phyloP scores from a whole-genome alignment of 768 basidiomycete species.

The Fibroporia radiculosa region DNA sequence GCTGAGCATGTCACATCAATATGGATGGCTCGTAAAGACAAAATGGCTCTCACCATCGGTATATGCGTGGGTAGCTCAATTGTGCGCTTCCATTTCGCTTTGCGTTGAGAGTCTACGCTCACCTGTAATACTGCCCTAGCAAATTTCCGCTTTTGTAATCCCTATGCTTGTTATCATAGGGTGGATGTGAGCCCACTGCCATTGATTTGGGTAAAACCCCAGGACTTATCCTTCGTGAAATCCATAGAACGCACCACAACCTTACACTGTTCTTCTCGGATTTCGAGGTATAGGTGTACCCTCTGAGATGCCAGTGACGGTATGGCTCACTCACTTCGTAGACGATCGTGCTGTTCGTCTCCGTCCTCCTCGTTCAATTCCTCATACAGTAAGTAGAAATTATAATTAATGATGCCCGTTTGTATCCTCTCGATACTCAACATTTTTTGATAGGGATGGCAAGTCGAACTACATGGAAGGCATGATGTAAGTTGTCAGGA shows the following conservation, averaged over 20 bases:
- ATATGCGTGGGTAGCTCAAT: constrained; percentile 80
- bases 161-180: constrained; percentile 84
- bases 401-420: background rate
- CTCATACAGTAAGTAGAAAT: constrained; percentile 28
- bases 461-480: constrained; percentile 93
- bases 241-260: constrained; percentile 51
- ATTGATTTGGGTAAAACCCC: constrained; percentile 8
- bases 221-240: background rate
- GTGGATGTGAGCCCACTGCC: constrained; percentile 56
- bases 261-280: constrained; percentile 79
- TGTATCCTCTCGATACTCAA: background rate
- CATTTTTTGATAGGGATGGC: constrained; percentile 46
- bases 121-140: constrained; percentile 35
- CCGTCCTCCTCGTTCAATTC: constrained; percentile 82
- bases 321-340: constrained; percentile 21
- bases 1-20: constrained; percentile 83
- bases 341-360: constrained; percentile 82
- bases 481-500: constrained; percentile 43
- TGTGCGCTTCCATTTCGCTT: too few species aligned
- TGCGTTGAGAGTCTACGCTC: background rate
- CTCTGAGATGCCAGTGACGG: background rate
- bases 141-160: constrained; percentile 83
- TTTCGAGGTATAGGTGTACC: constrained; percentile 53
- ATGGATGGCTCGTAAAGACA: constrained; percentile 82
- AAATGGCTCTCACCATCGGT: constrained; percentile 68